Evolutionary conservation across 1,139 yeast species (phyloP).

Genomic region (Debaryomycetaceae sp.): DNA sequence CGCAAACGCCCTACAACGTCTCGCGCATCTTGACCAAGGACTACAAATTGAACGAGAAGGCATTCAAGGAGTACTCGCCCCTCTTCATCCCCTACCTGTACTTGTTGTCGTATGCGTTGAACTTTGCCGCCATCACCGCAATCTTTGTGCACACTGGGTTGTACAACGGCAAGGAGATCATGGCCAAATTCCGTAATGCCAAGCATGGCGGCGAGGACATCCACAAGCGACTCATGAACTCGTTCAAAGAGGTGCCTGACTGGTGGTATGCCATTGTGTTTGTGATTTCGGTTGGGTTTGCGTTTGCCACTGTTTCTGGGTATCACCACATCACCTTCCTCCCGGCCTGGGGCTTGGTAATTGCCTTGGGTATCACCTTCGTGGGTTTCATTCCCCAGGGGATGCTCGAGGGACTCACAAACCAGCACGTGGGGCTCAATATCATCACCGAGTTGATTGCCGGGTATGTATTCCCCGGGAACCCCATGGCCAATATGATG

Average conservation of each 20-base stretch:
- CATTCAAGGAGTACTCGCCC: conserved; percentile 55
- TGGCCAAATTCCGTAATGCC: conserved; percentile 19
- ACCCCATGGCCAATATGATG: conserved; percentile 51
- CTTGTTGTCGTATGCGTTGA: conserved; percentile 56
- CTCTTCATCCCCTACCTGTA: conserved; percentile 59
- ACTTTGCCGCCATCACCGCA: conserved; percentile 64
- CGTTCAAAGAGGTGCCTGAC: conserved; percentile 34
- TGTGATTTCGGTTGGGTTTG: conserved; percentile 23
- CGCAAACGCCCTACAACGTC: conserved; percentile 31
- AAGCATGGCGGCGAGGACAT: conserved; percentile 33
- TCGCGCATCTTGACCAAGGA: conserved; percentile 36
- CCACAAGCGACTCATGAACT: conserved; percentile 33
- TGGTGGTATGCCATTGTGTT: conserved; percentile 36
- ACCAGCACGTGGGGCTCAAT: conserved; percentile 46
- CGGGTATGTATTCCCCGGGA: conserved; percentile 57
- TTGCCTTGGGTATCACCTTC: conserved; percentile 27
- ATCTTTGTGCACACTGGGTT: conserved; percentile 38
- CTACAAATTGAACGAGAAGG: conserved; percentile 41
- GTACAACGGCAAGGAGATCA: conserved; percentile 41
- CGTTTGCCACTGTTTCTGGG: conserved; percentile 25
- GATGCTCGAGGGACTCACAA: conserved; percentile 31
- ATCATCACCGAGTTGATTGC: conserved; percentile 51
- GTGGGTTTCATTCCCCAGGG: conserved; percentile 34
- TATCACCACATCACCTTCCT: conserved; percentile 21
- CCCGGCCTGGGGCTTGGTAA: conserved; percentile 33